Evolutionary conservation across 345 rosid genomes (phyloP).

Genomic region (Physaria fendleri): DNA sequence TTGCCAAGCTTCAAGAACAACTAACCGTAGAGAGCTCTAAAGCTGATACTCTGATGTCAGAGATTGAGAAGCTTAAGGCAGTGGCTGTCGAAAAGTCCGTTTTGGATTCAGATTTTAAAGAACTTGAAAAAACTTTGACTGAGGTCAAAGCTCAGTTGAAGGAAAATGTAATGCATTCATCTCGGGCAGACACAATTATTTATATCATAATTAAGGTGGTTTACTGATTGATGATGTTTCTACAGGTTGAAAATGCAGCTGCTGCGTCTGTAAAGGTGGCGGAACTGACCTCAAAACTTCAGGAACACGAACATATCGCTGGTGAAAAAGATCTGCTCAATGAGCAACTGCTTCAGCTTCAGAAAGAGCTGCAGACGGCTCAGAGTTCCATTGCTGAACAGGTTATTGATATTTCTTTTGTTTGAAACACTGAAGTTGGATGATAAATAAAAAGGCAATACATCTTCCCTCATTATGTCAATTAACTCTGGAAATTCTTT

Average conservation of each 20-base stretch:
- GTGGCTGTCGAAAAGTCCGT: slow-evolving; percentile 44
- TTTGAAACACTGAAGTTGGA: background rate
- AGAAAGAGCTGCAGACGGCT: slow-evolving; percentile 46
- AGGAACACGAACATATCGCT: slow-evolving; percentile 38
- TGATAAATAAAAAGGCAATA: background rate
- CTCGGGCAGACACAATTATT: background rate
- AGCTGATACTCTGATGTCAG: slow-evolving; percentile 41
- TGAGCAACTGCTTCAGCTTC: slow-evolving; percentile 44
- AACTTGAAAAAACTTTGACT: slow-evolving; percentile 50
- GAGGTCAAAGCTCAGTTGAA: slow-evolving; percentile 42
- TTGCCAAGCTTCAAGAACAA: slow-evolving; percentile 58
- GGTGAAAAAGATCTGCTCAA: slow-evolving; percentile 39
- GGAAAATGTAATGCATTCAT: slow-evolving; percentile 44
- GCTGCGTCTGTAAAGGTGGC: slow-evolving; percentile 26
- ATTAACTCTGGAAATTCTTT: slow-evolving; percentile 7
- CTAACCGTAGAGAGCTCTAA: slow-evolving; percentile 42
- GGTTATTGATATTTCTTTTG: slow-evolving; percentile 36
- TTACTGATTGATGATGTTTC: slow-evolving; percentile 1
- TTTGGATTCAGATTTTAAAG: slow-evolving; percentile 53
- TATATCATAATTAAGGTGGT: background rate
- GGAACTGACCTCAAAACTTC: slow-evolving; percentile 43
- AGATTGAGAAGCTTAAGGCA: slow-evolving; percentile 50
- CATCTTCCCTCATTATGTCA: background rate
- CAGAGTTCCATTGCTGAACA: slow-evolving; percentile 41
- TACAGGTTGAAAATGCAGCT: slow-evolving; percentile 41